Percentiles rank a stretch among this genome's conserved stretches.
phyloP scores from a whole-genome alignment of 768 basidiomycete genomes.

The Lentinula detonsa region DNA sequence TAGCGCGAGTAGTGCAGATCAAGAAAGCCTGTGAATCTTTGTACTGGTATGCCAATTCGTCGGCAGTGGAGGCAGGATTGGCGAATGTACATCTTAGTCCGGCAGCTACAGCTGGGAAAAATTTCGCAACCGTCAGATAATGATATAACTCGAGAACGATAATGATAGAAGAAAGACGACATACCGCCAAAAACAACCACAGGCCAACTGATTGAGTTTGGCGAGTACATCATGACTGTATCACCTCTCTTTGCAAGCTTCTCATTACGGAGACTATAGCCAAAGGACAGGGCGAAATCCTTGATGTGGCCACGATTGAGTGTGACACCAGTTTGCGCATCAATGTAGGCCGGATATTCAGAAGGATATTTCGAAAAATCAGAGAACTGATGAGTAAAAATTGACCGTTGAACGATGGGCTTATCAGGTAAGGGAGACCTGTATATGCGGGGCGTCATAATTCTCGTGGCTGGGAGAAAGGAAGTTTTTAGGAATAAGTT shows the following conservation, averaged over 20 bases:
- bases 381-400: conserved; percentile 24
- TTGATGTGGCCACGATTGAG: conserved; percentile 41
- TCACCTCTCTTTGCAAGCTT: conserved; percentile 28
- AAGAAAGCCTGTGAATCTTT: conserved; percentile 57
- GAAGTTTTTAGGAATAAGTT: neutral
- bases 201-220: conserved; percentile 50
- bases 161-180: neutral
- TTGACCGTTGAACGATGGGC: conserved; percentile 19
- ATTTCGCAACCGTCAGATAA: no score
- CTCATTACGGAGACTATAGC: conserved; percentile 32
- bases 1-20: conserved; percentile 59
- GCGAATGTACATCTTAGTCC: conserved; percentile 46
- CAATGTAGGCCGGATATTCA: conserved; percentile 42
- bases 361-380: conserved; percentile 19
- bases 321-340: conserved; percentile 38
- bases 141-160: no score
- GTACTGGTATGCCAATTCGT: conserved; percentile 58
- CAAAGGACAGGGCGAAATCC: conserved; percentile 40
- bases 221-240: conserved; percentile 44
- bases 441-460: conserved; percentile 21
- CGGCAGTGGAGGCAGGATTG: conserved; percentile 45
- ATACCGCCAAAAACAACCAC: conserved; percentile 31
- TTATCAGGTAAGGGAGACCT: conserved; percentile 18
- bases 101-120: conserved; percentile 33
- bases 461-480: neutral